These are phyloP conservation scores for Marchantia paleacea DNA, from an alignment of 225 moss, liverwort and hornwort genomes.

Conservation along the genomic window DNA sequence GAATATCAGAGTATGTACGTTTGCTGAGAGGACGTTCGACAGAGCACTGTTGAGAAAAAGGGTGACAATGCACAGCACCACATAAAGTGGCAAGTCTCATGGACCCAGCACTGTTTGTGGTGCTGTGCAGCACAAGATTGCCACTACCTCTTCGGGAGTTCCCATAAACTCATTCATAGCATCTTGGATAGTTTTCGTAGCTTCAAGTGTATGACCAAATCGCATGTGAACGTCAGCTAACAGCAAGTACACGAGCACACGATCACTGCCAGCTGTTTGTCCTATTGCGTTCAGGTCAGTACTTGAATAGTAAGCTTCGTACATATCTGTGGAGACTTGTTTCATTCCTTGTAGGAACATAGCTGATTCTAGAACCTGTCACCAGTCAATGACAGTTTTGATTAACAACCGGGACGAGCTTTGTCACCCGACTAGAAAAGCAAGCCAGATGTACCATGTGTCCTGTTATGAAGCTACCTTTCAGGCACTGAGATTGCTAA, in stretches of 20 bases:
- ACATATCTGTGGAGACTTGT: slow-evolving; percentile 31
- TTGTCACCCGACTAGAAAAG: too few relatives aligned
- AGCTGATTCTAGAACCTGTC: slow-evolving; percentile 61
- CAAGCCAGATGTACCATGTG: too few relatives aligned
- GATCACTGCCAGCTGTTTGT: slow-evolving; percentile 48
- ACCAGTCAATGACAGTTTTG: background rate
- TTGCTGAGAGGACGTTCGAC: too few relatives aligned
- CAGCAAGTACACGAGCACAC: slow-evolving; percentile 60
- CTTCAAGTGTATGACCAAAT: slow-evolving; percentile 55
- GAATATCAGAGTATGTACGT: too few relatives aligned
- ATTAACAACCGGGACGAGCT: too few relatives aligned
- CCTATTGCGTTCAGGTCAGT: slow-evolving; percentile 25
- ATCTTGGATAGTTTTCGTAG: slow-evolving; percentile 64
- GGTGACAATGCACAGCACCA: too few relatives aligned
- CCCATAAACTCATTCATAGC: slow-evolving; percentile 58
- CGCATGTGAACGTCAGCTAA: slow-evolving; percentile 60
- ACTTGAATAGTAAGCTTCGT: slow-evolving; percentile 46
- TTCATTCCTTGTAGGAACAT: slow-evolving; percentile 58
- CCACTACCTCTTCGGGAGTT: slow-evolving; percentile 61
- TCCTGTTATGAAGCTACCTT: too few relatives aligned
- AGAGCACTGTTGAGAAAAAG: too few relatives aligned
- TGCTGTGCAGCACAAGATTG: background rate
- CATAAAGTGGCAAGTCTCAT: background rate
- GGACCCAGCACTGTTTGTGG: background rate
- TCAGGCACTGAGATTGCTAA: too few relatives aligned